Conservation (phyloP, 1,284 basidiomycete genomes). For the Rhodotorula sp. region DNA sequence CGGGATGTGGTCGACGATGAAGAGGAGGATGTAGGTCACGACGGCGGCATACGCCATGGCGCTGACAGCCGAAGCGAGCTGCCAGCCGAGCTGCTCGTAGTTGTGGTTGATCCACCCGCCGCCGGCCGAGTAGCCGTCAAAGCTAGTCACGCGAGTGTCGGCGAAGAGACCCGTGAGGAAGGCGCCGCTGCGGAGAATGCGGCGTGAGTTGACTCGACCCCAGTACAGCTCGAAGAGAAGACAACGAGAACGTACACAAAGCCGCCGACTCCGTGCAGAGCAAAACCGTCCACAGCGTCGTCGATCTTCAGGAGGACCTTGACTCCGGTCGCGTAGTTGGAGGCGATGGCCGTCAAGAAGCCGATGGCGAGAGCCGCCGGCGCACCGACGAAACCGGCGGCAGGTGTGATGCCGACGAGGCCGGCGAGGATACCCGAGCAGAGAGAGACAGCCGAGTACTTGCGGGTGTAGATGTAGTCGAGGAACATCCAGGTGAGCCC, state of each 20-base stretch:
- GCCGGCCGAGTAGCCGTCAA: constrained; percentile 76
- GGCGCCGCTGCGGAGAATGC: constrained; percentile 11
- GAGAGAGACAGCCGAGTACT: constrained; percentile 93
- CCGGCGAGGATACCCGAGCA: constrained; percentile 89
- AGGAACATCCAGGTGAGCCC: constrained; percentile 87
- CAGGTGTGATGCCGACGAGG: constrained; percentile 53
- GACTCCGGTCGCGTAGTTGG: constrained; percentile 54
- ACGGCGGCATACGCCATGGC: constrained; percentile 68
- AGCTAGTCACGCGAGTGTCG: constrained; percentile 75
- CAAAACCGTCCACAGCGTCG: constrained; percentile 38
- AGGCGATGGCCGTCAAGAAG: constrained; percentile 75
- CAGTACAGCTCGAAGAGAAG: background rate
- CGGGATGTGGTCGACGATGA: constrained; percentile 91
- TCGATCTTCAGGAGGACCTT: constrained; percentile 35
- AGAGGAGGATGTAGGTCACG: constrained; percentile 74
- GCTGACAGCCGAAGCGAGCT: constrained; percentile 75
- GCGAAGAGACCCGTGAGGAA: constrained; percentile 58
- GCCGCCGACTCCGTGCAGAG: constrained; percentile 38
- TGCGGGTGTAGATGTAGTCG: constrained; percentile 75
- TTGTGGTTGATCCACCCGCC: constrained; percentile 79
- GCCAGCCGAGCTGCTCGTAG: constrained; percentile 82
- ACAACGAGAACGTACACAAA: constrained; percentile 9
- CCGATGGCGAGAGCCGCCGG: constrained; percentile 84
- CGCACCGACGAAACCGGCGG: constrained; percentile 81
- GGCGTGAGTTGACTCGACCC: background rate